Evolutionary conservation across 2,329 filamentous ascomycete genomes (phyloP).

Genomic region (Aureobasidium sp.): DNA sequence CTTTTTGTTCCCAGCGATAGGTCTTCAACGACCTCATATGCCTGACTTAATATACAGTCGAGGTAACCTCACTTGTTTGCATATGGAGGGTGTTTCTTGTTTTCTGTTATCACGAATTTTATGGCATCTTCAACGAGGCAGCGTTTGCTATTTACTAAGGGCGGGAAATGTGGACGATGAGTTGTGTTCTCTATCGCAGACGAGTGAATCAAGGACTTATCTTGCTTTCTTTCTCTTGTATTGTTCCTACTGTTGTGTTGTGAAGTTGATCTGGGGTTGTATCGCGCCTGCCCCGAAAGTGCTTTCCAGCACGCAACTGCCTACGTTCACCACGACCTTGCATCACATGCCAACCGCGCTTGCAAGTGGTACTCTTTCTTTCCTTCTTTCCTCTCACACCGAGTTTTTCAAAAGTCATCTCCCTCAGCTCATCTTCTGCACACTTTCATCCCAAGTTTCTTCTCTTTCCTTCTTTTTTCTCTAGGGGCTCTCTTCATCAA

Average conservation of each 20-base stretch:
- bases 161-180: background rate
- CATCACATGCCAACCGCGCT: background rate
- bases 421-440: background rate
- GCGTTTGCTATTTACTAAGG: background rate
- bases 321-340: background rate
- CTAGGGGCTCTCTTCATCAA: background rate
- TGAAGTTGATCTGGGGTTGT: background rate
- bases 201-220: background rate
- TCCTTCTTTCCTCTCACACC: background rate
- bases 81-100: background rate
- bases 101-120: background rate
- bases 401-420: background rate
- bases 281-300: background rate
- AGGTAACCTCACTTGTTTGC: background rate
- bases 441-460: background rate
- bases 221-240: background rate
- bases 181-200: background rate
- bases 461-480: background rate
- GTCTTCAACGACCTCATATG: constrained; percentile 9
- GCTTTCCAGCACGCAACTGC: background rate
- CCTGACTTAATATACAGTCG: background rate
- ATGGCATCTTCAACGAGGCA: constrained; percentile 11
- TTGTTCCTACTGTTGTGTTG: background rate
- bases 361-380: background rate
- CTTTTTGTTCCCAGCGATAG: background rate